phyloP scores from a whole-genome alignment of 352 stramenopile genomes.

The Pythium grandisporangium region DNA sequence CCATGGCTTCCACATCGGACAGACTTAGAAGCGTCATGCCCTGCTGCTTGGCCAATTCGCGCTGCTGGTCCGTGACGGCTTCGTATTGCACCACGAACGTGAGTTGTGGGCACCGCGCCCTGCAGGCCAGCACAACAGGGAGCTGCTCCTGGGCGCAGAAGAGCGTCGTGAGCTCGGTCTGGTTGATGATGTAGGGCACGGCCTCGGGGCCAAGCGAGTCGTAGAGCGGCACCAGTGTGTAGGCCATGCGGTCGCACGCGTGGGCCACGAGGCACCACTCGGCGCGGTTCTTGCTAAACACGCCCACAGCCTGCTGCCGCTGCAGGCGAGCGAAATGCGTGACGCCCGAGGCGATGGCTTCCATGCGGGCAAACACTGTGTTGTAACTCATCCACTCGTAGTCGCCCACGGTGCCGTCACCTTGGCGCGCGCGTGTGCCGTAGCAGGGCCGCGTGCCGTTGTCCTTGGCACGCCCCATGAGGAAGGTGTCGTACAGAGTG shows the following conservation, averaged over 20 bases:
- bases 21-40: conserved; percentile 21
- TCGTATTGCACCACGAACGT: conserved; percentile 30
- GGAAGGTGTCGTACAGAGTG: conserved; percentile 43
- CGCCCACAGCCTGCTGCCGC: conserved; percentile 28
- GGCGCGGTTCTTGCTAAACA: conserved; percentile 41
- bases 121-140: conserved; percentile 22
- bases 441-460: conserved; percentile 14
- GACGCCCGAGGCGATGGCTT: conserved; percentile 12
- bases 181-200: conserved; percentile 41
- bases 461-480: conserved; percentile 16
- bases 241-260: conserved; percentile 34
- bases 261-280: conserved; percentile 33
- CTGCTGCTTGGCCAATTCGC: conserved; percentile 7
- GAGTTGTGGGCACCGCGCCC: conserved; percentile 17
- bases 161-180: conserved; percentile 34
- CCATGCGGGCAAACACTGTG: conserved; percentile 17
- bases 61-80: conserved; percentile 15
- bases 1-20: conserved; percentile 15
- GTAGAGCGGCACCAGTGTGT: conserved; percentile 42
- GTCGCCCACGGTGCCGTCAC: conserved; percentile 11
- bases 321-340: conserved; percentile 6
- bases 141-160: conserved; percentile 34
- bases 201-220: conserved; percentile 41
- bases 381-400: conserved; percentile 35
- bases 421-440: conserved; percentile 12